Evolutionary conservation across 768 basidiomycete species (phyloP).

Genomic region (Amanita phalloides): DNA sequence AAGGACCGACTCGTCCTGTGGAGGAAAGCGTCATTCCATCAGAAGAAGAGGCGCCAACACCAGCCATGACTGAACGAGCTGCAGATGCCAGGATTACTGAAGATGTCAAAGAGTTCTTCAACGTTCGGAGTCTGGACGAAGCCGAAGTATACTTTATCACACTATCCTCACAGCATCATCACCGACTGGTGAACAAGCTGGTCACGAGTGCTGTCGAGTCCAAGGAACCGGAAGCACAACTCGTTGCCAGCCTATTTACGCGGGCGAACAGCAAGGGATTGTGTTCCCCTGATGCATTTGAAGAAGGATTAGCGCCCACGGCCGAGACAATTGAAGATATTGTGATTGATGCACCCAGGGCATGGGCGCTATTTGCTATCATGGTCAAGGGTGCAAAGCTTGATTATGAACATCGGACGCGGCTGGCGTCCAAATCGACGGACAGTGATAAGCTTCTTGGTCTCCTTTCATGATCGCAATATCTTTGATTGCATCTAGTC

Average conservation of each 20-base stretch:
- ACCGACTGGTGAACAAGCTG: slow-evolving; percentile 64
- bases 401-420: slow-evolving; percentile 45
- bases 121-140: slow-evolving; percentile 74
- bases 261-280: slow-evolving; percentile 50
- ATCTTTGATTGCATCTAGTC: slow-evolving; percentile 15
- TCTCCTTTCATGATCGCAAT: slow-evolving; percentile 30
- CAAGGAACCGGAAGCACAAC: slow-evolving; percentile 70
- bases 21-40: slow-evolving; percentile 40
- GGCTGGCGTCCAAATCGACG: slow-evolving; percentile 50
- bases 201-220: slow-evolving; percentile 66
- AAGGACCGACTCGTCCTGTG: slow-evolving; percentile 34
- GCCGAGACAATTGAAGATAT: slow-evolving; percentile 82
- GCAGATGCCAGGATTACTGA: slow-evolving; percentile 71
- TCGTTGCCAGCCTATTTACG: slow-evolving; percentile 69
- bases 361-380: slow-evolving; percentile 62
- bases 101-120: slow-evolving; percentile 82
- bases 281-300: slow-evolving; percentile 50
- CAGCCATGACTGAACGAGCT: slow-evolving; percentile 52
- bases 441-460: slow-evolving; percentile 50
- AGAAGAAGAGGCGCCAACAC: slow-evolving; percentile 29
- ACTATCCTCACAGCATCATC: slow-evolving; percentile 55
- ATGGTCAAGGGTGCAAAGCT: slow-evolving; percentile 65
- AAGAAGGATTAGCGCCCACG: slow-evolving; percentile 59
- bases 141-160: slow-evolving; percentile 79
- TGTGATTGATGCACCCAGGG: slow-evolving; percentile 84